These are phyloP conservation scores for Oligophagozyma castellii DNA, from an alignment of 1,139 yeast genomes.

Conservation along the genomic window DNA sequence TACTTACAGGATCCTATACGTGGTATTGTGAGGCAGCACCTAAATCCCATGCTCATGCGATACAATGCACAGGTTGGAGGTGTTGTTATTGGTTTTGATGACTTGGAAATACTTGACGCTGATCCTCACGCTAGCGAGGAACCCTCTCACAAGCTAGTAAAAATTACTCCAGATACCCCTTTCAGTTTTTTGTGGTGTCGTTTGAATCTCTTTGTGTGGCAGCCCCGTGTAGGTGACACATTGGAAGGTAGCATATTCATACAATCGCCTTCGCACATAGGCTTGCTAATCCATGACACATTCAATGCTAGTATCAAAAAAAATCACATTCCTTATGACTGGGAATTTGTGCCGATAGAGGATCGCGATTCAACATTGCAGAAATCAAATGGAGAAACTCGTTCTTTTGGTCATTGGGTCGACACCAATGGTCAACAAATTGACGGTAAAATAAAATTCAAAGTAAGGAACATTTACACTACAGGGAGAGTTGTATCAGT, in stretches of 20 bases:
- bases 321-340: constrained; percentile 63
- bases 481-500: constrained; percentile 74
- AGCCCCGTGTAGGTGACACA: constrained; percentile 70
- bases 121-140: constrained; percentile 22
- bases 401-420: constrained; percentile 73
- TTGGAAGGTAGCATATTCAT: constrained; percentile 79
- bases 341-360: constrained; percentile 76
- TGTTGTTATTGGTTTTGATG: constrained; percentile 66
- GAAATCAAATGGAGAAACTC: constrained; percentile 9
- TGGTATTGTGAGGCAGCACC: constrained; percentile 76
- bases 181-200: constrained; percentile 78
- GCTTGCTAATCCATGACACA: constrained; percentile 78
- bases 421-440: constrained; percentile 60
- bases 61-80: constrained; percentile 65
- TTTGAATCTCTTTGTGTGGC: constrained; percentile 81
- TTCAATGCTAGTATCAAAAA: constrained; percentile 89
- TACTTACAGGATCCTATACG: constrained; percentile 52
- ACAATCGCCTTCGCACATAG: constrained; percentile 93
- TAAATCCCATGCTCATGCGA: constrained; percentile 81
- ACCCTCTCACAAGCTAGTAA: constrained; percentile 38
- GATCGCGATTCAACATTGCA: constrained; percentile 16
- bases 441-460: constrained; percentile 70
- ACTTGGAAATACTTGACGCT: constrained; percentile 36
- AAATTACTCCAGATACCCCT: constrained; percentile 69
- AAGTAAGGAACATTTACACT: constrained; percentile 57